Conservation (phyloP, 345 rosid genomes). For the Eucalyptus melliodora region DNA sequence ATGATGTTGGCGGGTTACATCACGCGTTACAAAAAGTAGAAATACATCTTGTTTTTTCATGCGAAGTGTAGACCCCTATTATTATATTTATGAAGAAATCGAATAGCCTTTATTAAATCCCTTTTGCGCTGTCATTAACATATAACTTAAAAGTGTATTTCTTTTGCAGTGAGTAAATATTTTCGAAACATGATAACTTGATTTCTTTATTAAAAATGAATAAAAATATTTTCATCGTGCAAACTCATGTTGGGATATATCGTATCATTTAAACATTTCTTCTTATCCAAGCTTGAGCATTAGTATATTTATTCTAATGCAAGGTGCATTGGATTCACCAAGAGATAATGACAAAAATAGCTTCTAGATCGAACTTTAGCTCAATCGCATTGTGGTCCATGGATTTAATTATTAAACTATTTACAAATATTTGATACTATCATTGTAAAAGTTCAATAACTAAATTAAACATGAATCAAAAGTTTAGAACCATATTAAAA, state of each 20-base stretch:
- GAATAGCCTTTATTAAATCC: background rate
- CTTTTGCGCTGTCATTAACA: background rate
- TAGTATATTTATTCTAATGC: background rate
- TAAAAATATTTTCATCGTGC: too few relatives aligned
- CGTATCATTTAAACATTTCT: background rate
- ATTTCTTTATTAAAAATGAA: background rate
- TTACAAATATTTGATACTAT: too few relatives aligned
- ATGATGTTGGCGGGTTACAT: background rate
- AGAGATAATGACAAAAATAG: too few relatives aligned
- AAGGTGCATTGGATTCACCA: background rate
- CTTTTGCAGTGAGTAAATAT: background rate
- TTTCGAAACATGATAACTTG: background rate
- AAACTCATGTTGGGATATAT: fast-evolving
- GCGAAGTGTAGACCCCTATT: background rate
- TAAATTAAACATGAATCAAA: too few relatives aligned
- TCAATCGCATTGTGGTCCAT: too few relatives aligned
- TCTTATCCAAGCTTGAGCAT: background rate
- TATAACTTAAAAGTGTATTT: background rate
- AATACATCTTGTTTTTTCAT: background rate
- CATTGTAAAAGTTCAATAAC: too few relatives aligned
- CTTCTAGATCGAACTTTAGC: too few relatives aligned
- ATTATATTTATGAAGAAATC: background rate
- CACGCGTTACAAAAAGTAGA: background rate
- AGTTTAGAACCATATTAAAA: too few relatives aligned
- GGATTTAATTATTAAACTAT: too few relatives aligned